phyloP scores from a whole-genome alignment of 2,329 filamentous ascomycete species.

The Pezicula neosporulosa region DNA sequence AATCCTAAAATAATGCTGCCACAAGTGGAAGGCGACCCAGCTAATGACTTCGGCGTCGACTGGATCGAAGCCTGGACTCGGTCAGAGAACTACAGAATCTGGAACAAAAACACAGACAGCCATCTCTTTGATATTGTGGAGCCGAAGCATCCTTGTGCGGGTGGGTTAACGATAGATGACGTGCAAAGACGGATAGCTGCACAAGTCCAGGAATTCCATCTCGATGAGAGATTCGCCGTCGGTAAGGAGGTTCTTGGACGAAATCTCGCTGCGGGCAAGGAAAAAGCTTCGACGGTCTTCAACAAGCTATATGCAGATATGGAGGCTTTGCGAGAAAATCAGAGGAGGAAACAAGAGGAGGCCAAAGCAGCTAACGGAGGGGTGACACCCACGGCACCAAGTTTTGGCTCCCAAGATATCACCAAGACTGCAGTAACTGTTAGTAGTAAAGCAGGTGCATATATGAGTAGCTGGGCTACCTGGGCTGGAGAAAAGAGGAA shows the following conservation, averaged over 20 bases:
- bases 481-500: conserved; percentile 77
- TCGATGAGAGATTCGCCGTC: conserved; percentile 84
- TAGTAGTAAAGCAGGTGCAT: conserved; percentile 55
- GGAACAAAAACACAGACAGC: conserved; percentile 74
- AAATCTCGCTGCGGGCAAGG: conserved; percentile 81
- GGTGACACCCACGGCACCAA: conserved; percentile 11
- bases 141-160: conserved; percentile 88
- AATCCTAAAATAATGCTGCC: conserved; percentile 60
- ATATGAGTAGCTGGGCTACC: conserved; percentile 65
- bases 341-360: conserved; percentile 61
- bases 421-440: conserved; percentile 45
- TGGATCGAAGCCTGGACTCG: conserved; percentile 85
- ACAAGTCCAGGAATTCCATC: conserved; percentile 88
- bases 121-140: conserved; percentile 94
- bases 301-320: conserved; percentile 89
- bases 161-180: conserved; percentile 89
- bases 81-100: conserved; percentile 90
- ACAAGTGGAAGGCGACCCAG: conserved; percentile 77
- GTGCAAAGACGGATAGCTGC: conserved; percentile 85
- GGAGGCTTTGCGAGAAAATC: conserved; percentile 73
- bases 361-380: conserved; percentile 31
- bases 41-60: conserved; percentile 75
- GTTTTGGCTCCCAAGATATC: conserved; percentile 28
- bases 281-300: conserved; percentile 83
- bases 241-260: conserved; percentile 84